Conservation (phyloP, 1,284 basidiomycete species). For the Ustilago shanxiensis region DNA sequence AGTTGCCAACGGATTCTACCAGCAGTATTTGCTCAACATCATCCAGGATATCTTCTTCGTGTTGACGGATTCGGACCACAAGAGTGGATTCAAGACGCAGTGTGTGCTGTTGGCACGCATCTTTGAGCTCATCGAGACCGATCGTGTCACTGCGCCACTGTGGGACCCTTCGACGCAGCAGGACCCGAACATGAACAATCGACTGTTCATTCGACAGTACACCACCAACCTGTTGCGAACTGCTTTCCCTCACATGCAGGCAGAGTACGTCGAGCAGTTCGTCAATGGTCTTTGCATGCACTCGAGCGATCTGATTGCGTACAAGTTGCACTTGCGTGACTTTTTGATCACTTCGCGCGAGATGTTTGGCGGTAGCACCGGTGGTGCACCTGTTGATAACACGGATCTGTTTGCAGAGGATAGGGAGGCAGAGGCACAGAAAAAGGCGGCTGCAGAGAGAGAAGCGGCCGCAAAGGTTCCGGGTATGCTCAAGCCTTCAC, state of each 20-base stretch:
- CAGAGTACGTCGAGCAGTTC: conserved; percentile 70
- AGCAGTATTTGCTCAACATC: conserved; percentile 91
- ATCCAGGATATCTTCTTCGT: conserved; percentile 98
- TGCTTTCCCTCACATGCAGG: conserved; percentile 66
- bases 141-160: conserved; percentile 84
- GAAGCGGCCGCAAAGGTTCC: conserved; percentile 92
- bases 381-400: conserved; percentile 75
- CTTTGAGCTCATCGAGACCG: conserved; percentile 91
- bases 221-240: conserved; percentile 78
- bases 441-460: conserved; percentile 81
- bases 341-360: conserved; percentile 76
- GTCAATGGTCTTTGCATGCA: conserved; percentile 85
- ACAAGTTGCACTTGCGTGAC: conserved; percentile 90
- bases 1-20: conserved; percentile 86
- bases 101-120: conserved; percentile 79
- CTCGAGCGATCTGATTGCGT: conserved; percentile 80
- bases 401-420: conserved; percentile 92
- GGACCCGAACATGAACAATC: conserved; percentile 83
- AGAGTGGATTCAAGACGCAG: conserved; percentile 77
- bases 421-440: conserved; percentile 85
- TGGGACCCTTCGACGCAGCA: conserved; percentile 81
- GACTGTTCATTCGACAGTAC: conserved; percentile 87
- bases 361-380: conserved; percentile 71
- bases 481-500: conserved; percentile 92
- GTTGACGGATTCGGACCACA: conserved; percentile 97